Conservation (phyloP, 179 eudicot genomes). For the Drosera spatulata region DNA sequence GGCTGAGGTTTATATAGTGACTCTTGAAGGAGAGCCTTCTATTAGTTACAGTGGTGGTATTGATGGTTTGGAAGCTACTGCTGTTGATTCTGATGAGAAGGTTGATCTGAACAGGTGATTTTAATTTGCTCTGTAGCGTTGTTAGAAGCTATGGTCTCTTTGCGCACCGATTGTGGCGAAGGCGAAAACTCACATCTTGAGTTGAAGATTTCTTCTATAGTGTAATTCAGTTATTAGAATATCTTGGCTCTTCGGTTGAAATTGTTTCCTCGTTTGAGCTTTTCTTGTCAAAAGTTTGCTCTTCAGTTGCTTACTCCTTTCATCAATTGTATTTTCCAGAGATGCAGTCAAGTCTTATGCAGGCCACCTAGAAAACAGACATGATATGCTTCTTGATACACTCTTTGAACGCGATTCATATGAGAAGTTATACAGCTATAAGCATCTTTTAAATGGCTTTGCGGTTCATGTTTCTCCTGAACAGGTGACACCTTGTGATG, state of each 20-base stretch:
- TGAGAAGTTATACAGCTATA: constrained; percentile 75
- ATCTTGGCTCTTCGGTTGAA: too few species aligned
- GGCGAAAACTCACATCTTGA: neutral
- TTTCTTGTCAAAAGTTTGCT: neutral
- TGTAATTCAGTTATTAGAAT: too few species aligned
- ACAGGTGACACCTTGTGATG: constrained; percentile 48
- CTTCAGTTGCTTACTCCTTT: constrained; percentile 7
- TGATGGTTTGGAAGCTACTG: constrained; percentile 66
- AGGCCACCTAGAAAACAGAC: constrained; percentile 74
- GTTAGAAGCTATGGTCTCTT: neutral
- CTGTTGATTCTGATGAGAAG: constrained; percentile 70
- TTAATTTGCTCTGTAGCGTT: neutral
- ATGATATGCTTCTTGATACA: constrained; percentile 79
- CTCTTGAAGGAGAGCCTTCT: constrained; percentile 73
- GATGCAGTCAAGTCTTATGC: constrained; percentile 63
- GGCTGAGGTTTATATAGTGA: constrained; percentile 66
- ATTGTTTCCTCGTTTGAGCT: neutral
- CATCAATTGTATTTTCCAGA: constrained; percentile 30
- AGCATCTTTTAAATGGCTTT: constrained; percentile 77
- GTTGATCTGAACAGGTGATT: constrained; percentile 68
- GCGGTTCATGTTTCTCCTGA: constrained; percentile 70
- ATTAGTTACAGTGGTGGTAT: constrained; percentile 65
- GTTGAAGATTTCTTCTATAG: too few species aligned
- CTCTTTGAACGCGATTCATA: constrained; percentile 65
- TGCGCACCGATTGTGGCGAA: neutral